phyloP scores from a whole-genome alignment of 495 filamentous ascomycete species.

The Clohesyomyces aquaticus region DNA sequence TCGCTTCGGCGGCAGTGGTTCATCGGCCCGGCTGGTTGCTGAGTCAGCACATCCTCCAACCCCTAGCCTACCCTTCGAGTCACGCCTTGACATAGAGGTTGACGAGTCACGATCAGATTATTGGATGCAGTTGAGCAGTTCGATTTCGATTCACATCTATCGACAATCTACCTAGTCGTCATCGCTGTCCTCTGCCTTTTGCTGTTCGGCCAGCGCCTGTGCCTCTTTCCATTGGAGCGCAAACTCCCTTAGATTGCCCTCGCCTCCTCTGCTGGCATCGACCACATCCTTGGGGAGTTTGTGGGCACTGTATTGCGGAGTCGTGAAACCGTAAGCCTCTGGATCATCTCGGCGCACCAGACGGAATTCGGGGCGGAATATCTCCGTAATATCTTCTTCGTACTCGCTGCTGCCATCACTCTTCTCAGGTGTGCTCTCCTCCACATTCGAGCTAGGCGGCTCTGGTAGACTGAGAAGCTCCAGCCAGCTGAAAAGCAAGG shows the following conservation, averaged over 20 bases:
- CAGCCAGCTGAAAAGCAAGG: slow-evolving; percentile 85
- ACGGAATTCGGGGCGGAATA: slow-evolving; percentile 75
- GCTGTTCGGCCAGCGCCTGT: slow-evolving; percentile 59
- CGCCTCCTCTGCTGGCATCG: slow-evolving; percentile 78
- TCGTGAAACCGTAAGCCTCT: slow-evolving; percentile 80
- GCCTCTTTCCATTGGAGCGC: slow-evolving; percentile 84
- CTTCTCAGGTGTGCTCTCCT: slow-evolving; percentile 39
- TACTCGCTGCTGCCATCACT: slow-evolving; percentile 51
- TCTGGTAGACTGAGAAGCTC: slow-evolving; percentile 77
- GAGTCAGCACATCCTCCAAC: background rate
- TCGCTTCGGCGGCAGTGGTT: background rate
- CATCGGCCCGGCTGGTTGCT: background rate
- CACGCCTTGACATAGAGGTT: background rate
- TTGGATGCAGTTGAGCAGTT: too few species aligned
- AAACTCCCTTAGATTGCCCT: slow-evolving; percentile 79
- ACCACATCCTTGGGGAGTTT: slow-evolving; percentile 95
- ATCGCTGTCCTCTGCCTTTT: slow-evolving; percentile 50
- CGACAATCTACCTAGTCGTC: slow-evolving; percentile 14
- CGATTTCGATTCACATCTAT: background rate
- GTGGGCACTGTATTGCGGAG: slow-evolving; percentile 89
- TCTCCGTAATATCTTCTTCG: slow-evolving; percentile 59
- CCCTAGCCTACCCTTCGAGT: background rate
- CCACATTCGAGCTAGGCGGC: slow-evolving; percentile 44
- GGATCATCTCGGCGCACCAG: slow-evolving; percentile 82
- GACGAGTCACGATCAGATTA: too few species aligned